These are phyloP conservation scores for Cenococcum geophilum DNA, from an alignment of 495 filamentous ascomycete genomes.

Conservation along the genomic window DNA sequence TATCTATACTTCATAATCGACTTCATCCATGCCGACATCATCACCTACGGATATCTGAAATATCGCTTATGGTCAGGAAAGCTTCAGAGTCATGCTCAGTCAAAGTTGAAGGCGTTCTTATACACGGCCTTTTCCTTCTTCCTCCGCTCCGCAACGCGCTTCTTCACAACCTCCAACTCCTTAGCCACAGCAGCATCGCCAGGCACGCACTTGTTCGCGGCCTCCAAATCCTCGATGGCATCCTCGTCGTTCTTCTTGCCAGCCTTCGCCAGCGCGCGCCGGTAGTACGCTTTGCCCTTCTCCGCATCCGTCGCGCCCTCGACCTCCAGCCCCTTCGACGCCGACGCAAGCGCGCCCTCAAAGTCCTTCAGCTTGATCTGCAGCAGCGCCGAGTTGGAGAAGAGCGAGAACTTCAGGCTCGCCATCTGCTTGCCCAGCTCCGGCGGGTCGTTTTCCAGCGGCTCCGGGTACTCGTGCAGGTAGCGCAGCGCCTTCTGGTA, in stretches of 20 bases:
- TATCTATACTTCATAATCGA: too few relatives aligned
- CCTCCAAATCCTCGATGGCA: constrained; percentile 70
- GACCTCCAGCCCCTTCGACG: constrained; percentile 67
- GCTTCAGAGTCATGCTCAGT: background rate
- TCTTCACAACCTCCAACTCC: constrained; percentile 71
- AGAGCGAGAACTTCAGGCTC: constrained; percentile 65
- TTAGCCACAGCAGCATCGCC: constrained; percentile 67
- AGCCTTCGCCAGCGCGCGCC: constrained; percentile 66
- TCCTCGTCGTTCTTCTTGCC: constrained; percentile 80
- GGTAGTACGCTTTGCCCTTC: constrained; percentile 80
- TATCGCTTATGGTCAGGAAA: too few relatives aligned
- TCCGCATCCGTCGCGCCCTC: constrained; percentile 64
- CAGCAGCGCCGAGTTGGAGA: constrained; percentile 73
- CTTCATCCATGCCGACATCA: too few relatives aligned
- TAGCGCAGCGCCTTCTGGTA: constrained; percentile 98
- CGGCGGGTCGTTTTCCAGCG: constrained; percentile 57
- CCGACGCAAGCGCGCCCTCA: constrained; percentile 61
- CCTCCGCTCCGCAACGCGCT: constrained; percentile 60
- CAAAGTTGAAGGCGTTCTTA: constrained; percentile 73
- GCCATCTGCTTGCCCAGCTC: constrained; percentile 62
- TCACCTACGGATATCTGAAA: too few relatives aligned
- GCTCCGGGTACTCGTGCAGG: constrained; percentile 76
- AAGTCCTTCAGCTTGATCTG: constrained; percentile 71
- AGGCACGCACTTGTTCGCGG: constrained; percentile 67
- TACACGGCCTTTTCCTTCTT: constrained; percentile 86